Evolutionary conservation across 1,284 basidiomycete genomes (phyloP).

Genomic region (Mycosarcoma maydis): DNA sequence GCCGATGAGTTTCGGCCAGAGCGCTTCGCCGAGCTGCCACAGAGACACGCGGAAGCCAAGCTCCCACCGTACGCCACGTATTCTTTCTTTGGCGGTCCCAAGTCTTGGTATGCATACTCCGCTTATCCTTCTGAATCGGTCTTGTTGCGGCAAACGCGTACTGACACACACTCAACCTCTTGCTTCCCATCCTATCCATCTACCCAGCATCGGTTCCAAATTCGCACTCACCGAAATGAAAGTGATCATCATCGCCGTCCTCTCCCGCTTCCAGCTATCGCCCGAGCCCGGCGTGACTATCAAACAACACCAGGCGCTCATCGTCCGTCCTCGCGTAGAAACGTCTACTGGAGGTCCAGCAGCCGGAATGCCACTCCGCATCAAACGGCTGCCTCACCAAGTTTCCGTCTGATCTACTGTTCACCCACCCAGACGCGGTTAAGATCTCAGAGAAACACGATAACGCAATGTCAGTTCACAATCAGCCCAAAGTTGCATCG

Average conservation of each 20-base stretch:
- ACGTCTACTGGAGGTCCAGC: slow-evolving; percentile 1
- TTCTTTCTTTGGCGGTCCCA: slow-evolving; percentile 49
- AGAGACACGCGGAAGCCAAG: slow-evolving; percentile 22
- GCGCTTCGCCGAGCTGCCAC: slow-evolving; percentile 54
- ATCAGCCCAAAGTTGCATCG: too few species aligned
- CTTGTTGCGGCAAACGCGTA: too few species aligned
- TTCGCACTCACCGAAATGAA: slow-evolving; percentile 55
- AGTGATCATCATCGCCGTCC: slow-evolving; percentile 30
- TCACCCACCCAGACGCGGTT: too few species aligned
- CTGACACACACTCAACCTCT: neutral
- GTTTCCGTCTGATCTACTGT: neutral
- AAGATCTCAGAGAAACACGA: too few species aligned
- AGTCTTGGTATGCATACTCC: slow-evolving; percentile 29
- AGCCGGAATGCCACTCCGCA: slow-evolving; percentile 41
- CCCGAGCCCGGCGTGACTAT: slow-evolving; percentile 32
- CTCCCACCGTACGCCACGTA: slow-evolving; percentile 45
- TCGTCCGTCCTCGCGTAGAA: slow-evolving; percentile 41
- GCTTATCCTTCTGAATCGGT: too few species aligned
- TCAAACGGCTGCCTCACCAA: slow-evolving; percentile 13
- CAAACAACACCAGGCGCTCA: slow-evolving; percentile 39
- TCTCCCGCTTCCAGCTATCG: slow-evolving; percentile 28
- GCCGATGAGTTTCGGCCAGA: slow-evolving; percentile 57
- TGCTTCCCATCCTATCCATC: too few species aligned
- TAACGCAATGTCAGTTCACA: too few species aligned
- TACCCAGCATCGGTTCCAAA: slow-evolving; percentile 39